These are phyloP conservation scores for Plasmopara viticola DNA, from an alignment of 352 stramenopile species.

Conservation along the genomic window DNA sequence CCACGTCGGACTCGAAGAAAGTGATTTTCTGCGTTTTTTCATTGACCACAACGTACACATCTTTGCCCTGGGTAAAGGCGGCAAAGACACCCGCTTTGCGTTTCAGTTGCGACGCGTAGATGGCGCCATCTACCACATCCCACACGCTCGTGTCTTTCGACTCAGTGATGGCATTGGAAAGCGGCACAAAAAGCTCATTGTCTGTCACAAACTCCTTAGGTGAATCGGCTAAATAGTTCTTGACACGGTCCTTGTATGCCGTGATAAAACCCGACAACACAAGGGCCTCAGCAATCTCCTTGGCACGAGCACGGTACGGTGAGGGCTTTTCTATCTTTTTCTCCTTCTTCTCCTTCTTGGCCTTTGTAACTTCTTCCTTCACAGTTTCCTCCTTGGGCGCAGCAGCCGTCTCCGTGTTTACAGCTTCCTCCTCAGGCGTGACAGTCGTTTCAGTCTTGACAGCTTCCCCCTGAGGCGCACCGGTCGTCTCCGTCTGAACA, in stretches of 20 bases:
- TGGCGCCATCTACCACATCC: slow-evolving; percentile 30
- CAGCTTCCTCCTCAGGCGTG: slow-evolving; percentile 8
- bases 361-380: slow-evolving; percentile 4
- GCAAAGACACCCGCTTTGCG: slow-evolving; percentile 54
- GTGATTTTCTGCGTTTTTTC: slow-evolving; percentile 41
- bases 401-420: slow-evolving; percentile 7
- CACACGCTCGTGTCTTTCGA: slow-evolving; percentile 30
- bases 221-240: slow-evolving; percentile 29
- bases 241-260: slow-evolving; percentile 39
- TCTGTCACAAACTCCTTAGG: slow-evolving; percentile 39
- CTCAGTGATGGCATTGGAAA: slow-evolving; percentile 30
- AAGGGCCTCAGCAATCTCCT: slow-evolving; percentile 33
- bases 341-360: slow-evolving; percentile 25
- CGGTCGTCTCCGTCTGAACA: background rate
- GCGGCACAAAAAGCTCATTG: slow-evolving; percentile 39
- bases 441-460: slow-evolving; percentile 11
- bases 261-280: slow-evolving; percentile 34
- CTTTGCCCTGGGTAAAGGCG: slow-evolving; percentile 51
- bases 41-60: slow-evolving; percentile 40
- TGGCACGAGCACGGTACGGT: slow-evolving; percentile 27
- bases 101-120: slow-evolving; percentile 40
- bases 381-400: slow-evolving; percentile 6
- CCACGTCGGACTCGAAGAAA: slow-evolving; percentile 37
- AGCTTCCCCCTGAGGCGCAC: background rate
- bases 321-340: slow-evolving; percentile 26